Conservation (phyloP, 768 basidiomycete species). For the Galerina sulciceps region DNA sequence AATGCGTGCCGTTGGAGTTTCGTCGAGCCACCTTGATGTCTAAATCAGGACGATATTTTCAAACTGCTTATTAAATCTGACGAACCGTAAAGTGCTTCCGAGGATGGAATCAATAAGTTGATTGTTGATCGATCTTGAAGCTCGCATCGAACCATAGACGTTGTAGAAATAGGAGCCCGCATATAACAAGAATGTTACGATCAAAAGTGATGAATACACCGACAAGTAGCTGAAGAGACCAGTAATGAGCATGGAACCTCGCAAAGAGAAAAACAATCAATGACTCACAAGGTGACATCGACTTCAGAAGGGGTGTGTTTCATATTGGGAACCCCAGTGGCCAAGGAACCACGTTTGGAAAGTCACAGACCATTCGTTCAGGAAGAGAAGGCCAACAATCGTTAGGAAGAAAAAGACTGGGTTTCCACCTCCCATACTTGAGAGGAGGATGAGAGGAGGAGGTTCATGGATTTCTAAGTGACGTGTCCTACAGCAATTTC, state of each 20-base stretch:
- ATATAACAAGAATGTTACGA: background rate
- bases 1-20: constrained; percentile 15
- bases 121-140: constrained; percentile 9
- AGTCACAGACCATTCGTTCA: constrained; percentile 27
- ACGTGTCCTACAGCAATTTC: constrained; percentile 50
- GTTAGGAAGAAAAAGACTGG: constrained; percentile 36
- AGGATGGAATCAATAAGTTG: constrained; percentile 16
- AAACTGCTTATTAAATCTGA: background rate
- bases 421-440: constrained; percentile 36
- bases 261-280: background rate
- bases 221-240: constrained; percentile 24
- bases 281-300: constrained; percentile 37
- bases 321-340: constrained; percentile 48
- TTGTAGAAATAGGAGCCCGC: background rate
- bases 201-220: background rate
- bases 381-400: constrained; percentile 7
- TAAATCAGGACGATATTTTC: constrained; percentile 13
- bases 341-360: constrained; percentile 47
- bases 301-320: constrained; percentile 34
- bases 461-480: constrained; percentile 30
- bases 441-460: no score
- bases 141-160: constrained; percentile 7
- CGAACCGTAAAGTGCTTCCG: constrained; percentile 16
- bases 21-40: constrained; percentile 33
- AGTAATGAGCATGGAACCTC: background rate